Evolutionary conservation across 305 asterid species (phyloP).

Genomic region (Fraxinus paxiana): DNA sequence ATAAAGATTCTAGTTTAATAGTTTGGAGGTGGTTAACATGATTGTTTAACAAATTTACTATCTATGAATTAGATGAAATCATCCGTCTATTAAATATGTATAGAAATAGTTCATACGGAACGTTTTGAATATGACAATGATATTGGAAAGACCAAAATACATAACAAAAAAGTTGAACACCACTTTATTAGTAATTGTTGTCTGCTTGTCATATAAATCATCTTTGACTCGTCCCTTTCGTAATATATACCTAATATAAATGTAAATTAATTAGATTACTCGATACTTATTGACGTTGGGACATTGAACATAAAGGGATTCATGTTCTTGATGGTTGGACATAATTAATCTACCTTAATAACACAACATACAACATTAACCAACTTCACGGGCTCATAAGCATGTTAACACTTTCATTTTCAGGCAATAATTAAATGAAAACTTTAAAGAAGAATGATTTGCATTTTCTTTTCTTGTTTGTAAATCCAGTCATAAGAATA

Average conservation of each 20-base stretch:
- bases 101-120: background rate
- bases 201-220: background rate
- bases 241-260: background rate
- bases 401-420: background rate
- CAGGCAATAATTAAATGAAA: slow-evolving; percentile 5
- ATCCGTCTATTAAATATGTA: background rate
- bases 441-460: slow-evolving; percentile 43
- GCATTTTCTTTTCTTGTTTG: slow-evolving; percentile 32
- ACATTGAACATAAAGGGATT: background rate
- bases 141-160: background rate
- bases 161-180: background rate
- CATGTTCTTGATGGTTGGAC: background rate
- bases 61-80: background rate
- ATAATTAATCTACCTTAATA: background rate
- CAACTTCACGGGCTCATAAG: background rate
- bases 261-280: background rate
- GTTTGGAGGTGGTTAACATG: background rate
- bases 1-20: background rate
- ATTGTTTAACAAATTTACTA: background rate
- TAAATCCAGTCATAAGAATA: slow-evolving; percentile 24
- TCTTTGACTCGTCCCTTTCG: background rate
- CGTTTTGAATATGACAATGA: background rate
- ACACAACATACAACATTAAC: background rate
- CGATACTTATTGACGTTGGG: background rate
- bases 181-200: background rate